A percentile compares a stretch with the other conserved stretches of the same genome.
Evolutionary conservation across 306 rosid species (phyloP).

Genomic region (Vigna nakashimae): DNA sequence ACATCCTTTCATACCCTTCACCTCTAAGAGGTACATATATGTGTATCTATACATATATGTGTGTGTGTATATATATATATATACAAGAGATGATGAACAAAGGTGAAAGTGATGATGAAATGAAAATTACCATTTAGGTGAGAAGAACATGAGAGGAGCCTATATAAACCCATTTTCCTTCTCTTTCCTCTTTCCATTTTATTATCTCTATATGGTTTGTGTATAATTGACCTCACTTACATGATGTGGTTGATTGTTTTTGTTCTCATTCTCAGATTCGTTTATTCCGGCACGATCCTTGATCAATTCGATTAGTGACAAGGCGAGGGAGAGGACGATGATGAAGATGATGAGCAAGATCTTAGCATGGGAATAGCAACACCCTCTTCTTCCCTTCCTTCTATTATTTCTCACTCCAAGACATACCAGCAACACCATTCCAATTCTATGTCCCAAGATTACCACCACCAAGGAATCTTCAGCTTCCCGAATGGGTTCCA

Average conservation of each 20-base stretch:
- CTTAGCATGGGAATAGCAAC: constrained; percentile 76
- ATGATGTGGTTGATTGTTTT: constrained; percentile 36
- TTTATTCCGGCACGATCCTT: constrained; percentile 37
- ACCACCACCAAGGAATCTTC: constrained; percentile 73
- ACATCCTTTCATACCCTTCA: constrained; percentile 80
- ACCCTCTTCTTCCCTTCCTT: constrained; percentile 49
- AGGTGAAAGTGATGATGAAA: constrained; percentile 64
- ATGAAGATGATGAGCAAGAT: constrained; percentile 37
- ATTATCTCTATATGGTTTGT: constrained; percentile 4
- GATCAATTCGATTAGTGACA: constrained; percentile 31
- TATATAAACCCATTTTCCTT: background rate
- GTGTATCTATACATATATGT: background rate
- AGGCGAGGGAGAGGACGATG: constrained; percentile 32
- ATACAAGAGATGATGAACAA: constrained; percentile 45
- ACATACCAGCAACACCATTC: constrained; percentile 34
- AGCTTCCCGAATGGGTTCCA: constrained; percentile 82
- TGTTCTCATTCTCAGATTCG: constrained; percentile 47
- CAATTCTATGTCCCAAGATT: constrained; percentile 96
- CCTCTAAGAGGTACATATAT: constrained; percentile 62
- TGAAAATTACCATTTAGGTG: constrained; percentile 39
- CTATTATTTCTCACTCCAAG: constrained; percentile 47
- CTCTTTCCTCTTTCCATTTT: constrained; percentile 19
- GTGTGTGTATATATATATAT: background rate
- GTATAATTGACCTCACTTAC: background rate
- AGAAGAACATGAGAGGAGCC: constrained; percentile 40